These are phyloP conservation scores for Dittrichia graveolens DNA, from an alignment of 129 eudicot species.

Conservation along the genomic window DNA sequence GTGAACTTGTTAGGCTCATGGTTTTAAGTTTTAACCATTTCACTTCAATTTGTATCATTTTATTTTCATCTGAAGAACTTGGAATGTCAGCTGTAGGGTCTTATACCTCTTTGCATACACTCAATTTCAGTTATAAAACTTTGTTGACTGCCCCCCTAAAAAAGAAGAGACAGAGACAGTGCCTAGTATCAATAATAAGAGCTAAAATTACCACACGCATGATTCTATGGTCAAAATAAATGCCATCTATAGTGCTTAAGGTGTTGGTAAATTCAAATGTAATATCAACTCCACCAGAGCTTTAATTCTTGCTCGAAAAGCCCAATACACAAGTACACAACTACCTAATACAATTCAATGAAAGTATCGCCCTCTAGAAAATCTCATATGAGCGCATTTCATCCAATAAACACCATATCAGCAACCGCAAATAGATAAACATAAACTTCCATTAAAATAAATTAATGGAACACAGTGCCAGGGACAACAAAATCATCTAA, in stretches of 20 bases:
- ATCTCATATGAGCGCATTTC: background rate
- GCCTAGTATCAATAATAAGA: background rate
- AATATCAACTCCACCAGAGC: background rate
- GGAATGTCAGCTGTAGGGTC: background rate
- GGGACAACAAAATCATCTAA: conserved; percentile 1
- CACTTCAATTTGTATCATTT: background rate
- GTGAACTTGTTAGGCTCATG: background rate
- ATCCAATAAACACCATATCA: background rate
- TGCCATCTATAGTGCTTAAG: background rate
- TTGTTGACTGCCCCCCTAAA: background rate
- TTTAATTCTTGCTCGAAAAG: background rate
- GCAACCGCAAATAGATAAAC: background rate
- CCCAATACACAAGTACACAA: background rate
- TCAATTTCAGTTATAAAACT: background rate
- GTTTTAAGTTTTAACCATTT: conserved; percentile 1
- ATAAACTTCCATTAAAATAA: background rate
- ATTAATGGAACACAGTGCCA: background rate
- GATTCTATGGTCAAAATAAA: background rate
- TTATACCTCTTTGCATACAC: background rate
- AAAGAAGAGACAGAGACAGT: background rate
- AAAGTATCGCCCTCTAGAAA: background rate
- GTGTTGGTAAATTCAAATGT: background rate
- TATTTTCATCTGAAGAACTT: background rate
- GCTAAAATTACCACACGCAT: background rate
- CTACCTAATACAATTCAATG: background rate